Percentiles rank a stretch among this genome's conserved stretches.
Conservation (phyloP, 805 yeast genomes). For the Myxozyma udenii region DNA sequence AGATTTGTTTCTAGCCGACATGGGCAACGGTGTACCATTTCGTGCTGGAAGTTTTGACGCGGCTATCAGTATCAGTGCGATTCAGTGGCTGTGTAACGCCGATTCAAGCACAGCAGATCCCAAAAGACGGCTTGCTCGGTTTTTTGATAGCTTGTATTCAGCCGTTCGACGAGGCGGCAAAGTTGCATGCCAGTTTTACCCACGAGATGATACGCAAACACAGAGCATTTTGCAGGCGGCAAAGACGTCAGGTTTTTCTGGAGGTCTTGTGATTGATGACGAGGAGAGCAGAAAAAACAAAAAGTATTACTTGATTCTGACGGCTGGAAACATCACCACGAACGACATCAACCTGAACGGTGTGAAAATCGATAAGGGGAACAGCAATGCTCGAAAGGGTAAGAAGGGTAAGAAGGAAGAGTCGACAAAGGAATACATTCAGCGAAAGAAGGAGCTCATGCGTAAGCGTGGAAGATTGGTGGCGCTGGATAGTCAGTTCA, state of each 20-base stretch:
- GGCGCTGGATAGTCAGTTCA: constrained; percentile 84
- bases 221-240: constrained; percentile 78
- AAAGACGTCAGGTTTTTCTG: constrained; percentile 90
- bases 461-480: constrained; percentile 83
- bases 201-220: constrained; percentile 81
- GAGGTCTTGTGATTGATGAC: constrained; percentile 91
- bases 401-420: constrained; percentile 59
- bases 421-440: constrained; percentile 73
- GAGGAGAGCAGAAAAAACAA: constrained; percentile 89
- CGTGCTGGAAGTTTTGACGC: constrained; percentile 97
- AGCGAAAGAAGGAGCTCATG: constrained; percentile 90
- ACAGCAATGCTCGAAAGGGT: constrained; percentile 23
- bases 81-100: constrained; percentile 98
- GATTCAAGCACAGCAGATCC: constrained; percentile 83
- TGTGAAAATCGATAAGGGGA: constrained; percentile 66
- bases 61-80: constrained; percentile 89
- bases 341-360: constrained; percentile 73
- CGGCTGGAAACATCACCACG: constrained; percentile 60
- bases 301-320: constrained; percentile 83
- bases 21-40: constrained; percentile 92
- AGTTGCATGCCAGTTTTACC: constrained; percentile 96
- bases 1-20: constrained; percentile 84
- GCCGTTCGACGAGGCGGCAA: constrained; percentile 90
- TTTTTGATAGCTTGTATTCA: constrained; percentile 85
- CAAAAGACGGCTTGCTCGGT: constrained; percentile 68